Base-by-base conservation (phyloP, 1,284 basidiomycete species). In the Sanguinoderma infundibulare region DNA sequence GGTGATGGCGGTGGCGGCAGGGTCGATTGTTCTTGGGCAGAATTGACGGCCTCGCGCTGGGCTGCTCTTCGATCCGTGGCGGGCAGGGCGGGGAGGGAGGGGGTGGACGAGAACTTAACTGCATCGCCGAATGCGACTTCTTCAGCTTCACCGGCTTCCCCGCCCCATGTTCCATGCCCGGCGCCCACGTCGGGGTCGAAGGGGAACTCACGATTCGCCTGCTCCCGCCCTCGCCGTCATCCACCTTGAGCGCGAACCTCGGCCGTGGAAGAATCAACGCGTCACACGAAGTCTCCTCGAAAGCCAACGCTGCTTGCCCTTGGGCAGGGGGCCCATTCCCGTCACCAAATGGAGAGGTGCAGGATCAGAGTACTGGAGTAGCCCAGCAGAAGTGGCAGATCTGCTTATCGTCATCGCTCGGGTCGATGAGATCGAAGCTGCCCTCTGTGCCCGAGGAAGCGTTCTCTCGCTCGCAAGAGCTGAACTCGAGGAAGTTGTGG, bases 271-370 rank as follows among this genome's bases (percentile, higher is more conserved):
- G 87, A 42, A 92, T 73, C 3, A 92, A 67, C 1, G 90, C 90
- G 67, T 91, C 89, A 73, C 91, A 92, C 89, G 90, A 91, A 10
- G 87, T 87, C 74, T 92, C 89, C 0, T 83, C 1, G 86, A 83
- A 2, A 91, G 69, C 87, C 88, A 91, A 7, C 85, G 78, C 39
- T 90, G 87, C 64, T 79, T 84, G 22, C 77, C 75, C 70, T 77
- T 83, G 22, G 66, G 64, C 6, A 64, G 47, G 6, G 55, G 44
- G 12, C 53, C 53, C 20, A 60, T 58, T 8, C 62, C 58, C 2
- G 61, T 56, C 3, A 56, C 61, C 10, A n/a, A n/a, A n/a, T n/a
- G n/a, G n/a, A n/a, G n/a, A n/a, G n/a, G n/a, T n/a, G n/a, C n/a
- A n/a, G n/a, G n/a, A n/a, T n/a, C n/a, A n/a, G n/a, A n/a, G n/a